Evolutionary conservation across 2,329 filamentous ascomycete species (phyloP).

Genomic region (Cytospora leucostoma): DNA sequence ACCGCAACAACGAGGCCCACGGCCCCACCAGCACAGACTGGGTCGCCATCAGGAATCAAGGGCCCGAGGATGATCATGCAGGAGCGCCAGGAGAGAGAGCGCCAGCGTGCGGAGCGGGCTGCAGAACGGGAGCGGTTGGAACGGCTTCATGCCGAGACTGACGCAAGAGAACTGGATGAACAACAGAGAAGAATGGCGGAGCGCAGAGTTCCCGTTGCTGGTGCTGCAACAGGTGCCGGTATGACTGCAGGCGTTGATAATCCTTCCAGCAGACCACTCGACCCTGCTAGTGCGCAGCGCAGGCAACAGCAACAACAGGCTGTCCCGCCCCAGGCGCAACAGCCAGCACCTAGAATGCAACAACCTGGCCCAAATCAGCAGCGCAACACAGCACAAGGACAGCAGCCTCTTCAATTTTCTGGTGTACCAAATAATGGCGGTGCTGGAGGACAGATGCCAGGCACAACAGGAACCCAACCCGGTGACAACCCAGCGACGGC

Average conservation of each 20-base stretch:
- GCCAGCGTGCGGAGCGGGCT: conserved; percentile 65
- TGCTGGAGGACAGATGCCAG: conserved; percentile 20
- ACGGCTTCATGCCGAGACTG: conserved; percentile 59
- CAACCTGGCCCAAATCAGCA: conserved; percentile 27
- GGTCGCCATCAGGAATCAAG: conserved; percentile 67
- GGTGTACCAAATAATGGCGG: conserved; percentile 13
- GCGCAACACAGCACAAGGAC: conserved; percentile 33
- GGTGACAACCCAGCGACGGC: conserved; percentile 39
- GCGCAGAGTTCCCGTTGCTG: conserved; percentile 58
- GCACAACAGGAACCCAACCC: conserved; percentile 31
- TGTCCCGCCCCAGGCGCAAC: conserved; percentile 24
- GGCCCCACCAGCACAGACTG: conserved; percentile 52
- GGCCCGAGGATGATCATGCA: conserved; percentile 92
- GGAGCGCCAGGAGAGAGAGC: conserved; percentile 71
- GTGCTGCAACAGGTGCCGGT: conserved; percentile 38
- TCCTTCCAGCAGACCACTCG: conserved; percentile 32
- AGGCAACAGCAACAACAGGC: conserved; percentile 37
- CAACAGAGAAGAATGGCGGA: conserved; percentile 60
- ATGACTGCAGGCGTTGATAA: conserved; percentile 31
- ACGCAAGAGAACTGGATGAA: conserved; percentile 57
- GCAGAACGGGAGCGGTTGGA: conserved; percentile 66
- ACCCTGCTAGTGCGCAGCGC: conserved; percentile 37
- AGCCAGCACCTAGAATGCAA: conserved; percentile 28
- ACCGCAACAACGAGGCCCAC: conserved; percentile 47
- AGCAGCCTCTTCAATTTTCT: conserved; percentile 33